Evolutionary conservation across 2,329 filamentous ascomycete species (phyloP).

Genomic region (Acrocalymma vagum): DNA sequence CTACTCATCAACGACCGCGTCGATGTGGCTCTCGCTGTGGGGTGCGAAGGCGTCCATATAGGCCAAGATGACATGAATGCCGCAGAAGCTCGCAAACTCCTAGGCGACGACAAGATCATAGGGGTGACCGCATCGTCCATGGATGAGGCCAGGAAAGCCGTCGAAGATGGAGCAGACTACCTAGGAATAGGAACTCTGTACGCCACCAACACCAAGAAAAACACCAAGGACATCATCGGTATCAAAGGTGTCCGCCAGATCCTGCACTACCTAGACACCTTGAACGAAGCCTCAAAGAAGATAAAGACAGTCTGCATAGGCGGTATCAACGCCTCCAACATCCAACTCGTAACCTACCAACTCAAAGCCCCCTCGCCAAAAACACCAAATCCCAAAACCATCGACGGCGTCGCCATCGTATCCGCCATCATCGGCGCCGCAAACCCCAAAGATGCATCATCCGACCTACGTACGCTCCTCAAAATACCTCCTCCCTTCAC

Average conservation of each 20-base stretch:
- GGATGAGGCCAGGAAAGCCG: conserved; percentile 76
- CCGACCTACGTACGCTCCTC: conserved; percentile 66
- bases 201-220: conserved; percentile 81
- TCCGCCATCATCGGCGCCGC: conserved; percentile 83
- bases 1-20: conserved; percentile 93
- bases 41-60: conserved; percentile 91
- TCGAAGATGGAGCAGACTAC: conserved; percentile 83
- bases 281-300: conserved; percentile 33
- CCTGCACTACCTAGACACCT: conserved; percentile 65
- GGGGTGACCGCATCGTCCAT: conserved; percentile 84
- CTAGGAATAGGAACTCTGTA: conserved; percentile 91
- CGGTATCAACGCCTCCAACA: conserved; percentile 81
- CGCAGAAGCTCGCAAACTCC: conserved; percentile 71
- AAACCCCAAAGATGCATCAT: conserved; percentile 71
- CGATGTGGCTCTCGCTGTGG: conserved; percentile 85
- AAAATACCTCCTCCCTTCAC: conserved; percentile 36
- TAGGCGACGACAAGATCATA: conserved; percentile 82
- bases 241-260: conserved; percentile 75
- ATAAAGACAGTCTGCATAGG: conserved; percentile 80
- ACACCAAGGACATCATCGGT: conserved; percentile 84
- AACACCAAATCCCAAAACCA: conserved; percentile 57
- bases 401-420: conserved; percentile 88
- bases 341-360: conserved; percentile 78
- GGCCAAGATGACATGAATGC: conserved; percentile 92
- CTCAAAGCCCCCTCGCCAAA: conserved; percentile 54